Base-by-base conservation (phyloP, 2,329 filamentous ascomycete species). In the Catunica adiposa region DNA sequence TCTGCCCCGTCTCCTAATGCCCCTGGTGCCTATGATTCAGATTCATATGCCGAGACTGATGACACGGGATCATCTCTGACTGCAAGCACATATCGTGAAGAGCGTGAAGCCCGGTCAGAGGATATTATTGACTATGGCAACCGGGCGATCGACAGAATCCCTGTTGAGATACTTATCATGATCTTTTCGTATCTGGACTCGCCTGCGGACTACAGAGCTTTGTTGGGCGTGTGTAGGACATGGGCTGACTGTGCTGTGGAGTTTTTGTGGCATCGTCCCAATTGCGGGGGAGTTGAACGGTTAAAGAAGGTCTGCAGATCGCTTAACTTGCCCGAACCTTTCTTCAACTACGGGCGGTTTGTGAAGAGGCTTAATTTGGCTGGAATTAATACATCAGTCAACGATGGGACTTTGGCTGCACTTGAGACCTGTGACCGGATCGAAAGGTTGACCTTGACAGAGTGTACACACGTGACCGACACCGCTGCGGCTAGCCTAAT, bases 201-300 rank as follows among this genome's bases (percentile, higher is more conserved):
- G 11, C 78, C 89, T 1, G 71, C 74, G 47, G 90, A 98, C 64
- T 77, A 96, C 62, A 78, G 88, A 62, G 83, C 82, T 68, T 94
- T 86, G 69, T 89, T 97, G 86, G 74, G 92, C 61, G 89, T 95
- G n/a, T 96, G 84, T 64, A 89, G 89, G 68, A 80, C 84, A 60
- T 98, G 92, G 92, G 86, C 92, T 26, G 77, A 84, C 60, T 96
- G 96, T 66, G 84, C 86, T 53, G 92, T 97, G 62, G 90, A 92
- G 60, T 77, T 95, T 61, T 76, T 98, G 22, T 98, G 92, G 92
- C 89, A 96, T 68, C 79, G 92, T 40, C 92, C 92, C 1, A 82
- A 87, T 26, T 97, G 92, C 71, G 89, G 84, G 63, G 87, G 82
- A 62, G 96, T 88, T 85, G 70, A 75, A 11, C 89, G 89, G 65